Base-by-base conservation (phyloP, 192 early-diverging fungal genomes). In the Backusella tarrabulga region DNA sequence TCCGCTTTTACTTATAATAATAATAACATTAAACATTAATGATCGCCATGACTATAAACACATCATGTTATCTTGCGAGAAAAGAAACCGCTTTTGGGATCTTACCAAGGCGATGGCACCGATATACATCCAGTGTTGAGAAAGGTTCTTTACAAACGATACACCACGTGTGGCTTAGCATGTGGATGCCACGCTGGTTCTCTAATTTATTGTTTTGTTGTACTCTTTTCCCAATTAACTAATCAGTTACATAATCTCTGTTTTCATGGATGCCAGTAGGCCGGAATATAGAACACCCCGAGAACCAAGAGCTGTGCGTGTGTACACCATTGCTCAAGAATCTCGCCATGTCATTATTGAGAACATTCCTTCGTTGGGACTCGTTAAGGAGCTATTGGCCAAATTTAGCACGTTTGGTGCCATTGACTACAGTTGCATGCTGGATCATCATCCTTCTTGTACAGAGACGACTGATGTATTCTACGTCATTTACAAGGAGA, bases 271-370 rank as follows among this genome's bases (percentile, higher is more conserved):
- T 29, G 9, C 12, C 56, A 71, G 15, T 35, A 9, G 73, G 40
- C 52, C 52, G 56, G 78, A 79, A 21, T 79, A 79, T 69, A 67
- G 78, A 50, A 68, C 74, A 12, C 50, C 78, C 32, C 50, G 21
- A 32, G 70, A 21, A 38, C 67, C 68, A 41, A 38, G 73, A 19
- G 73, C 78, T 32, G 78, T 79, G 14, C 38, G 67, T 35, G 75
- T 83, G 6, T 83, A 83, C 54, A 80, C 82, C 2, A 77, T 83
- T 29, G 32, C 76, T 17, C 79, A 83, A 66, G 82, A 83, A 41
- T 83, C 82, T 23, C 75, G 76, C 29, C 71, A 83, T 72, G 19
- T 83, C 3, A 56, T 83, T 17, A 41, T 83, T 56, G 71, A 77
- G 9, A 80, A 83, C 29, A 56, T 83, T 44, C 79, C 82, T 26